Evolutionary conservation across 257 asterid genomes (phyloP).

Genomic region (Solanum okadae): DNA sequence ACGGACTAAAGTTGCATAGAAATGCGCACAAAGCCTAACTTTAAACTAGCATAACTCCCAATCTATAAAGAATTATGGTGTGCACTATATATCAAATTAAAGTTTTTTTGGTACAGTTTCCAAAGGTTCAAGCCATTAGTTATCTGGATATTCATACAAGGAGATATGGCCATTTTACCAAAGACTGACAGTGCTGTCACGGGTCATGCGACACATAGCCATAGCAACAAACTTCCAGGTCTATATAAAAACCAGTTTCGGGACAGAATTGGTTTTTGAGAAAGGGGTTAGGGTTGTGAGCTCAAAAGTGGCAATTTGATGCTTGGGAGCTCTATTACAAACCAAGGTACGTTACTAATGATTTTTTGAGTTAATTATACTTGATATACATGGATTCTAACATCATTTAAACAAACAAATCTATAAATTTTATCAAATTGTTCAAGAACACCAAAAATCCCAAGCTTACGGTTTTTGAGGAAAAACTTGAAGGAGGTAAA

Average conservation of each 20-base stretch:
- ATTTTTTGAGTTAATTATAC: neutral
- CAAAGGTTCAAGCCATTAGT: neutral
- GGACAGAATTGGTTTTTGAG: neutral
- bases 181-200: neutral
- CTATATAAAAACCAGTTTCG: neutral
- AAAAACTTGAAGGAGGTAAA: neutral
- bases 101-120: neutral
- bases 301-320: neutral
- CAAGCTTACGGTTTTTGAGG: neutral
- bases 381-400: neutral
- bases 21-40: neutral
- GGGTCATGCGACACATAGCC: neutral
- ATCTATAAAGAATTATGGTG: neutral
- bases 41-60: neutral
- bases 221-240: neutral
- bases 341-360: neutral
- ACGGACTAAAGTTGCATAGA: neutral
- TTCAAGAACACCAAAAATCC: neutral
- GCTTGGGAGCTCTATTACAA: neutral
- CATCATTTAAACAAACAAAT: neutral
- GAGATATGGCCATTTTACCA: neutral
- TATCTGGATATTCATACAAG: neutral
- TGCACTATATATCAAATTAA: neutral
- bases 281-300: neutral
- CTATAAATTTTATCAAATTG: neutral